Base-by-base conservation (phyloP, 495 filamentous ascomycete genomes). In the Copromyces sp. region DNA sequence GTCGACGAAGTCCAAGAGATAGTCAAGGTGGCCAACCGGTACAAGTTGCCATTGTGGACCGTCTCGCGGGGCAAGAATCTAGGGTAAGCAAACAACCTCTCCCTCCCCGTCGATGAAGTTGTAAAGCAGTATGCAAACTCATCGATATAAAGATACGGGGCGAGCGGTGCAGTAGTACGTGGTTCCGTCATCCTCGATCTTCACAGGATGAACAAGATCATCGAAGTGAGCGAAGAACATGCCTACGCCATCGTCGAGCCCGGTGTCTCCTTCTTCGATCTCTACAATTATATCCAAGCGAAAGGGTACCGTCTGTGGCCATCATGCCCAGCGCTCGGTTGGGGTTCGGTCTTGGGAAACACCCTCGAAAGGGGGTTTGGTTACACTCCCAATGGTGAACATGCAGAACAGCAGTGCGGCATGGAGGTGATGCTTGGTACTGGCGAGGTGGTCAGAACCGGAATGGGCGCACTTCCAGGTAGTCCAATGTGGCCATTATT, bases 291-390 rank as follows among this genome's bases (percentile, higher is more conserved):
- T 71, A 82, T 86, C 39, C 77, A 81, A 59, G 76, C 78, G 53
- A 75, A 81, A 12, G 84, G 84, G 17, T 78, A 84, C 39, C 83
- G 83, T 68, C 75, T 87, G 41, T 87, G 85, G 86, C 80, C 81
- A 3, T 84, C 84, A 71, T 80, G 78, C 4, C 86, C 87, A 20
- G 84, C 85, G 69, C 76, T 89, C 11, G 86, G 86, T 68, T 85
- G 87, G 75, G 87, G 87, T 8, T 86, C 84, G 7, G 82, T 88
- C 3, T 68, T 88, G n/a, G 87, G 87, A 53, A 88, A 89, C 79
- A 72, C 81, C 7, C 76, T 83, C 20, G 81, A 83, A n/a, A 76
- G 80, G 29, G 78, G 80, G 14, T 70, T 79, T 73, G 82, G 82
- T 17, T 84, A 83, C 72, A 83, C 84, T 42, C 84, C 84, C 12